Percentiles rank a stretch among this genome's conserved stretches.
Evolutionary conservation across 2,329 filamentous ascomycete species (phyloP).

Genomic region (Aspergillus niger): DNA sequence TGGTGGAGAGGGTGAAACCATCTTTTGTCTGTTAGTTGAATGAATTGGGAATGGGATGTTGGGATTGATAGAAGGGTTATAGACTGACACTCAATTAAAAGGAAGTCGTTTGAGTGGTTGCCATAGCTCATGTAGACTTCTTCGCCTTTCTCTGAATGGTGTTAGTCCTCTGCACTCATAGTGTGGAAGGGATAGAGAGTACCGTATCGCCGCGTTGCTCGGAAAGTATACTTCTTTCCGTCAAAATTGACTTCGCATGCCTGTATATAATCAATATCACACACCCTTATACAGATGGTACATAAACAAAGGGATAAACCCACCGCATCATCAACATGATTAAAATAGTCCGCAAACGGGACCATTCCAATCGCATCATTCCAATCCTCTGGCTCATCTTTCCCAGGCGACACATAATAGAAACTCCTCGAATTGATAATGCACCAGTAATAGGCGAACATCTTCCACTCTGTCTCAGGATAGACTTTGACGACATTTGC

Average conservation of each 20-base stretch:
- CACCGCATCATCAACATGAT: constrained; percentile 41
- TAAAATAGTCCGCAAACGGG: constrained; percentile 47
- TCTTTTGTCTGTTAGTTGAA: constrained; percentile 25
- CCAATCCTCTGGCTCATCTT: constrained; percentile 31
- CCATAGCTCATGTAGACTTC: constrained; percentile 44
- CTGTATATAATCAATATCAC: constrained; percentile 11
- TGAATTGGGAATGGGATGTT: no score
- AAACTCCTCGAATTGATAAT: constrained; percentile 62
- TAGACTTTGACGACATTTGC: constrained; percentile 42
- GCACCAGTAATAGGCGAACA: constrained; percentile 58
- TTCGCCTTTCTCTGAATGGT: constrained; percentile 35
- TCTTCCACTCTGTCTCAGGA: constrained; percentile 40
- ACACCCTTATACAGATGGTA: not conserved
- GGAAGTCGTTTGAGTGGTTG: constrained; percentile 40
- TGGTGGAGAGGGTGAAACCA: constrained; percentile 38
- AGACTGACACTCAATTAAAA: constrained; percentile 39
- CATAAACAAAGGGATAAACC: constrained; percentile 9
- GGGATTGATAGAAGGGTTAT: not conserved
- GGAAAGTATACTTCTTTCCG: constrained; percentile 30
- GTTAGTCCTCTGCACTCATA: not conserved
- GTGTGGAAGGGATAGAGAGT: not conserved
- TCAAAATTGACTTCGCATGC: constrained; percentile 33
- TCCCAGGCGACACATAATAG: constrained; percentile 53
- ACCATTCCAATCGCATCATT: constrained; percentile 45
- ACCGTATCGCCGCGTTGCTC: constrained; percentile 30